These are phyloP conservation scores for Leptographium flavum DNA, from an alignment of 2,329 filamentous ascomycete species.

Conservation along the genomic window DNA sequence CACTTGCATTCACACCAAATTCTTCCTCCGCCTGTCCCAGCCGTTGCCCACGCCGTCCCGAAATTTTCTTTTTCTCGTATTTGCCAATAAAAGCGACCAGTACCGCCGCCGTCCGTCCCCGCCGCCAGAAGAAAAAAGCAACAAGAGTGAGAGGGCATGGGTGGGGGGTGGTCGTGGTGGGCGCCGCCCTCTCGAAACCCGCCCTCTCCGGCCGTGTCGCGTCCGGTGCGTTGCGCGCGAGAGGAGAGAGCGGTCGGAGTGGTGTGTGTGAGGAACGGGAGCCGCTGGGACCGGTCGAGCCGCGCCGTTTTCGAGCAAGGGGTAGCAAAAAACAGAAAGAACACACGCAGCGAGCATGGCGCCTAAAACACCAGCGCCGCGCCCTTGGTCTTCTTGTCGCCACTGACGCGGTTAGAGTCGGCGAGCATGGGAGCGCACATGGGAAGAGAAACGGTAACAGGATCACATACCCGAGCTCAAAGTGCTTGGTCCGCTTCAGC, in stretches of 20 bases:
- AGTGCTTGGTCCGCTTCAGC: slow-evolving; percentile 99
- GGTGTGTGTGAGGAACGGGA: neutral
- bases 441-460: slow-evolving; percentile 1
- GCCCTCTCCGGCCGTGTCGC: neutral
- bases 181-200: too few species aligned
- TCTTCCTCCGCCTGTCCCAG: neutral
- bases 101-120: neutral
- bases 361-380: slow-evolving; percentile 98
- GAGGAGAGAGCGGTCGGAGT: neutral
- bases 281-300: neutral
- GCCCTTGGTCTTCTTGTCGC: slow-evolving; percentile 99
- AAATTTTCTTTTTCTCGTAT: slow-evolving; percentile 1
- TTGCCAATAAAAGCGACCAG: slow-evolving; percentile 1
- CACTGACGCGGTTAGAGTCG: slow-evolving; percentile 46
- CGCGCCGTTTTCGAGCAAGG: neutral
- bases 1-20: neutral
- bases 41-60: neutral
- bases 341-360: slow-evolving; percentile 15
- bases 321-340: neutral
- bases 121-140: neutral
- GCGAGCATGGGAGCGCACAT: neutral
- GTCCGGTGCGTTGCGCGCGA: neutral
- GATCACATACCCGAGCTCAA: slow-evolving; percentile 83
- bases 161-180: too few species aligned
- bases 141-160: neutral